These are phyloP conservation scores for Aspergillus clavatus DNA, from an alignment of 2,329 filamentous ascomycete genomes.

Conservation along the genomic window DNA sequence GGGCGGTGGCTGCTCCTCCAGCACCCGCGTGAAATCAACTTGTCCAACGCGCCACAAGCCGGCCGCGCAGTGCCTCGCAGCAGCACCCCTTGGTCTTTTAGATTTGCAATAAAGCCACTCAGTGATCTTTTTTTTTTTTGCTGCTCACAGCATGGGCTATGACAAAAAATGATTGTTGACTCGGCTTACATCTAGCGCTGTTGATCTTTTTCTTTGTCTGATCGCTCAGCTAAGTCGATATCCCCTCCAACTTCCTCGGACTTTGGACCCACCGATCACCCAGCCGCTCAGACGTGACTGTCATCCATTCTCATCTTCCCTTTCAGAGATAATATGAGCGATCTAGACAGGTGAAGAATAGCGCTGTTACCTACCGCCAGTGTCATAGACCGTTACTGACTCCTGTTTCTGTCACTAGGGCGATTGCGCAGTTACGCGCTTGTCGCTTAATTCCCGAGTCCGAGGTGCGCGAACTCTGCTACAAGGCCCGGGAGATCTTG, in stretches of 20 bases:
- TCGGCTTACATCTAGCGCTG: constrained; percentile 17
- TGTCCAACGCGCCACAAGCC: constrained; percentile 6
- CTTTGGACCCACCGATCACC: constrained; percentile 15
- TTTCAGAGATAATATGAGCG: constrained; percentile 64
- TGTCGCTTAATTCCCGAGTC: constrained; percentile 94
- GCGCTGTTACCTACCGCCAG: neutral
- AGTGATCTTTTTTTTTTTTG: constrained; percentile 1
- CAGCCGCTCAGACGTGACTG: constrained; percentile 5
- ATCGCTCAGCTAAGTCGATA: constrained; percentile 5
- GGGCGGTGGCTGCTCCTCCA: too few species aligned
- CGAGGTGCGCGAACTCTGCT: constrained; percentile 93
- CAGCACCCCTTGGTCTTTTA: constrained; percentile 4
- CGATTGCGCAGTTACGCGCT: constrained; percentile 89
- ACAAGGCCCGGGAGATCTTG: constrained; percentile 90
- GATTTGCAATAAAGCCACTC: constrained; percentile 4
- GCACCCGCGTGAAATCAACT: too few species aligned
- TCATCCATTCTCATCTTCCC: constrained; percentile 4
- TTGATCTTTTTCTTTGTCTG: constrained; percentile 7
- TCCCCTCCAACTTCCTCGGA: constrained; percentile 7
- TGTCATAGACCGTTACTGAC: constrained; percentile 17
- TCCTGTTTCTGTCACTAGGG: constrained; percentile 49
- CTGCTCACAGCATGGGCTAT: constrained; percentile 1
- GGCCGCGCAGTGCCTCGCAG: neutral
- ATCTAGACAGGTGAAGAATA: constrained; percentile 72
- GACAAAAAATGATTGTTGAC: constrained; percentile 19